These are phyloP conservation scores for Aspergillus hiratsukae DNA, from an alignment of 2,329 filamentous ascomycete genomes.

Conservation along the genomic window DNA sequence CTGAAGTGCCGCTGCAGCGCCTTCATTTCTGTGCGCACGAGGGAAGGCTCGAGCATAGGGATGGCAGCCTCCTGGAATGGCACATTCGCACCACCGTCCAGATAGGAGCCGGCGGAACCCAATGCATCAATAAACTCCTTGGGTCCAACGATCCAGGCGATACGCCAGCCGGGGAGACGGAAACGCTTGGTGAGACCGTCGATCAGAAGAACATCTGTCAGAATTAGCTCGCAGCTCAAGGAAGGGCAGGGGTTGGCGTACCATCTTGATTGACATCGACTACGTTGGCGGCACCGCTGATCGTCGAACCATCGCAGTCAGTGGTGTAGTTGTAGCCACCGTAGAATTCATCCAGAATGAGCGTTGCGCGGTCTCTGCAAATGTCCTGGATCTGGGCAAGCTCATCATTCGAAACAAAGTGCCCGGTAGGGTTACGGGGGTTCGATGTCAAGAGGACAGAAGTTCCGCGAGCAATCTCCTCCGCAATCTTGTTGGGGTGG, in stretches of 20 bases:
- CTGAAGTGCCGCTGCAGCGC: constrained; percentile 87
- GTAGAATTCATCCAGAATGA: constrained; percentile 97
- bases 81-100: constrained; percentile 90
- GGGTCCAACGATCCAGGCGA: constrained; percentile 92
- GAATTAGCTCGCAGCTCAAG: constrained; percentile 5
- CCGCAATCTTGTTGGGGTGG: constrained; percentile 85
- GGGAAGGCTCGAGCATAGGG: constrained; percentile 80
- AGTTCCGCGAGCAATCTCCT: constrained; percentile 81
- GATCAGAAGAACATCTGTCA: constrained; percentile 77
- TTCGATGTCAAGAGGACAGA: constrained; percentile 92
- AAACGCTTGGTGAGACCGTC: constrained; percentile 96
- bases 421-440: constrained; percentile 88
- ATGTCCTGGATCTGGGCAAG: constrained; percentile 88
- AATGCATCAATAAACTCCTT: constrained; percentile 96
- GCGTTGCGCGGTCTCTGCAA: constrained; percentile 80
- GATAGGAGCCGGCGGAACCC: constrained; percentile 85
- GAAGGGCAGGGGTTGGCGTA: constrained; percentile 15
- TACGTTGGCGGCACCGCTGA: constrained; percentile 84
- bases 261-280: constrained; percentile 78
- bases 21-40: constrained; percentile 80
- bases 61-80: constrained; percentile 94
- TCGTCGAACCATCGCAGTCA: constrained; percentile 83
- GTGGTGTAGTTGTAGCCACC: constrained; percentile 93
- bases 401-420: constrained; percentile 79
- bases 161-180: constrained; percentile 90